Conservation (phyloP, 305 asterid genomes). For the Solanum hybrid region DNA sequence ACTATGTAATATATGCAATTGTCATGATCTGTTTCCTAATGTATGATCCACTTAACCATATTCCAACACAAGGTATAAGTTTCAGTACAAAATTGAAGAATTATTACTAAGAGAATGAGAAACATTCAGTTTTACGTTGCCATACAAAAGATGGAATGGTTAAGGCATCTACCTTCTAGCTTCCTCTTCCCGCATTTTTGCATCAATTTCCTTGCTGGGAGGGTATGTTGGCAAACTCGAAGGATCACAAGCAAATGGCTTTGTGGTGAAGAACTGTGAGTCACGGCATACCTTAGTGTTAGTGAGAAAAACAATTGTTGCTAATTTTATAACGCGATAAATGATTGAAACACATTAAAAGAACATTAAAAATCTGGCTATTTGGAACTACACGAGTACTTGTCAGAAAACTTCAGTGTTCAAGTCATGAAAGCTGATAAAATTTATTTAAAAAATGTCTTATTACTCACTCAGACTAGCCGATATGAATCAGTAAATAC, state of each 20-base stretch:
- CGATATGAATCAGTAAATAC: not conserved
- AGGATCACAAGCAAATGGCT: slow-evolving; percentile 20
- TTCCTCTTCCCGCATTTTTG: slow-evolving; percentile 15
- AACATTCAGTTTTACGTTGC: not conserved
- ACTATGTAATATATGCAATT: not conserved
- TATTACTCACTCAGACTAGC: not conserved
- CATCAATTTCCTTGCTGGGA: slow-evolving; percentile 21
- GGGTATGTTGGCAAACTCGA: slow-evolving; percentile 12
- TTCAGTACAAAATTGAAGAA: not conserved
- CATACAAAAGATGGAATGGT: not conserved
- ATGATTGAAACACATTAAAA: not conserved
- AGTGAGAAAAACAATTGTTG: not conserved
- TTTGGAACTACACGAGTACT: not conserved
- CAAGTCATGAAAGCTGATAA: not conserved
- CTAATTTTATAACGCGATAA: not conserved
- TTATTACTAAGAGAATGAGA: not conserved
- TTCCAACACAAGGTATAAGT: not conserved
- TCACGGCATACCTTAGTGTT: not conserved
- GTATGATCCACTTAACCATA: not conserved
- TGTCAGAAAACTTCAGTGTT: not conserved
- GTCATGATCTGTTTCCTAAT: not conserved
- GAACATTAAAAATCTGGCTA: not conserved
- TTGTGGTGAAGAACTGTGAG: slow-evolving; percentile 11
- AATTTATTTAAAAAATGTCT: not conserved
- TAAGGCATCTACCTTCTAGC: slow-evolving; percentile 8